phyloP scores from a whole-genome alignment of 176 grass and related monocot species.

The Luzula sylvatica region DNA sequence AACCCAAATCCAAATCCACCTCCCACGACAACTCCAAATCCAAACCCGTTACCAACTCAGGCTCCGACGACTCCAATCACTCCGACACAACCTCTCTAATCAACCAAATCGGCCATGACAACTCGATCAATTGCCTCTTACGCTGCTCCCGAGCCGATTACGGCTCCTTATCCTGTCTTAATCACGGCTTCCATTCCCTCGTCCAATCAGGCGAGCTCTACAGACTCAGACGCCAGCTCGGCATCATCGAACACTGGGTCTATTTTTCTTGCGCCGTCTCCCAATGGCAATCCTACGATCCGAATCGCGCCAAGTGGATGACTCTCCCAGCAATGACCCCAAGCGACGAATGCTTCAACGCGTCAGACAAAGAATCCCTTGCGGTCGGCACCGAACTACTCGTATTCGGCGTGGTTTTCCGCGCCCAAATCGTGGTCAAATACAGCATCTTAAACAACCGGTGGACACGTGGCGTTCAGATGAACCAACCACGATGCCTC shows the following conservation, averaged over 20 bases:
- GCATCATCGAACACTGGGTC: constrained; percentile 66
- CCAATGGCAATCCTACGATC: constrained; percentile 72
- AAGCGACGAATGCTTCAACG: constrained; percentile 32
- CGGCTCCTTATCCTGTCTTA: constrained; percentile 32
- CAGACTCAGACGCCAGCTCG: constrained; percentile 31
- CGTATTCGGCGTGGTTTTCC: constrained; percentile 43
- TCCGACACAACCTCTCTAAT: constrained; percentile 30
- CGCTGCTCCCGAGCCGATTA: constrained; percentile 48
- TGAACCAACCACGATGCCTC: constrained; percentile 44
- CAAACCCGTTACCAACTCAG: constrained; percentile 21
- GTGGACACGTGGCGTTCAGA: constrained; percentile 45
- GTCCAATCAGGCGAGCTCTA: constrained; percentile 57
- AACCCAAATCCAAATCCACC: neutral
- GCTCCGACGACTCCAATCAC: constrained; percentile 7
- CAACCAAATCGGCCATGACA: constrained; percentile 43
- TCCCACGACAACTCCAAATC: constrained; percentile 24
- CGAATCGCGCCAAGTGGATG: constrained; percentile 48
- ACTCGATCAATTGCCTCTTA: constrained; percentile 51
- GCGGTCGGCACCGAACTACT: constrained; percentile 69
- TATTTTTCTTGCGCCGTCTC: constrained; percentile 62
- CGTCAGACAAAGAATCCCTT: constrained; percentile 57
- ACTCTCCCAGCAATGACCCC: constrained; percentile 59
- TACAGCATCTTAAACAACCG: constrained; percentile 82
- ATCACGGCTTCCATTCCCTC: constrained; percentile 31
- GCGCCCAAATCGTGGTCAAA: constrained; percentile 51